These are phyloP conservation scores for Eucalyptus erythrocorys DNA, from an alignment of 345 rosid genomes.

Conservation along the genomic window DNA sequence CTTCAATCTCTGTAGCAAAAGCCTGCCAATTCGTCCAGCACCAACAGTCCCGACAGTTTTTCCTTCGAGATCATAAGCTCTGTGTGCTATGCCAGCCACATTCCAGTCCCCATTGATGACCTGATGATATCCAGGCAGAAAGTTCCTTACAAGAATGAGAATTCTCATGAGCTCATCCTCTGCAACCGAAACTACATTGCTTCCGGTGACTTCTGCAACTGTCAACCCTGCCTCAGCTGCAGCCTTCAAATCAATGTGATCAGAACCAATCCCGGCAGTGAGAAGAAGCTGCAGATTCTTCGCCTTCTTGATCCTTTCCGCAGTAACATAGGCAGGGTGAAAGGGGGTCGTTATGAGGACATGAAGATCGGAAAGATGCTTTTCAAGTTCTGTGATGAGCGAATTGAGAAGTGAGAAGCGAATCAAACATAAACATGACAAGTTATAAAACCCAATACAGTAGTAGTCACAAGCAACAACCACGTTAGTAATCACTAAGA, in stretches of 20 bases:
- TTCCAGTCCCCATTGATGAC: constrained; percentile 81
- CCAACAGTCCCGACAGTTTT: constrained; percentile 87
- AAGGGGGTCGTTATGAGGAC: constrained; percentile 83
- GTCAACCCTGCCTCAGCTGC: constrained; percentile 86
- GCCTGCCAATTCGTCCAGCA: constrained; percentile 78
- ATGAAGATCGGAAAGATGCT: constrained; percentile 76
- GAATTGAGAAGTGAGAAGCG: not conserved
- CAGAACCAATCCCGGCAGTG: constrained; percentile 92
- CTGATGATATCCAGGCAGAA: constrained; percentile 74
- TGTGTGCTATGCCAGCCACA: constrained; percentile 66
- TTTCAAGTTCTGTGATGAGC: constrained; percentile 16
- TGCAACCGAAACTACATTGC: constrained; percentile 86
- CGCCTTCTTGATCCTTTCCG: constrained; percentile 84
- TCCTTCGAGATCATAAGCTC: constrained; percentile 92
- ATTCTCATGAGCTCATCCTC: constrained; percentile 96
- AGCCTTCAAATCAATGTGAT: constrained; percentile 76
- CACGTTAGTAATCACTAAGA: not conserved
- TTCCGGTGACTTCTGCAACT: constrained; percentile 87
- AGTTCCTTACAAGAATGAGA: constrained; percentile 73
- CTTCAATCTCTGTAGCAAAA: constrained; percentile 76
- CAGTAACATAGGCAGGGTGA: constrained; percentile 88
- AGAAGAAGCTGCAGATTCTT: constrained; percentile 80
- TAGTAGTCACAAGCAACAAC: not conserved
- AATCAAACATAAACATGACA: not conserved
- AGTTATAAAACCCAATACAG: not conserved